Conservation (phyloP, 495 filamentous ascomycete species). For the Lophiotrema nucula region DNA sequence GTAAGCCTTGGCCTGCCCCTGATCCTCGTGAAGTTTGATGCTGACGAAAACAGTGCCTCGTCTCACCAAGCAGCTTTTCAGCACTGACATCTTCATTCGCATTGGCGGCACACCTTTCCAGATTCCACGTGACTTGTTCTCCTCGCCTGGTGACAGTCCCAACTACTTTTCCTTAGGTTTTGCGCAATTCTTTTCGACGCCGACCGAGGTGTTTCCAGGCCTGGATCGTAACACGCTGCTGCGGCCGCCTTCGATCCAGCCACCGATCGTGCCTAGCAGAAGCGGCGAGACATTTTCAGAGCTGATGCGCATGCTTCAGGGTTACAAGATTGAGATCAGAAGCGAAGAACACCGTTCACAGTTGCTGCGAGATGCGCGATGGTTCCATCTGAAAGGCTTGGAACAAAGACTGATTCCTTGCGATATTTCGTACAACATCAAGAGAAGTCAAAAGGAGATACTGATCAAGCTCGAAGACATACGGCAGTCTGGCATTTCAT, state of each 20-base stretch:
- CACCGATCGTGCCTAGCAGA: conserved; percentile 76
- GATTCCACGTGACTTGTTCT: conserved; percentile 86
- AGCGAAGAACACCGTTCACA: conserved; percentile 74
- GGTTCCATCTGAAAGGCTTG: conserved; percentile 86
- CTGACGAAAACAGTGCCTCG: conserved; percentile 63
- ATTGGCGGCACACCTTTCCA: conserved; percentile 85
- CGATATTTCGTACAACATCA: conserved; percentile 71
- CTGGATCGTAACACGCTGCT: conserved; percentile 77
- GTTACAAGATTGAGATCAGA: conserved; percentile 80
- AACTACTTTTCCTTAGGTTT: conserved; percentile 97
- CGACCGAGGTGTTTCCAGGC: conserved; percentile 80
- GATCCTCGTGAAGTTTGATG: background rate
- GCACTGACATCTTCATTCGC: conserved; percentile 85
- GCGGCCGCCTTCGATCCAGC: conserved; percentile 81
- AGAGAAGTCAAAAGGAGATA: conserved; percentile 69
- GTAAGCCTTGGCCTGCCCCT: conserved; percentile 46
- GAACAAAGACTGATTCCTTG: conserved; percentile 86
- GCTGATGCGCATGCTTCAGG: conserved; percentile 77
- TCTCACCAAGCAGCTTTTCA: conserved; percentile 89
- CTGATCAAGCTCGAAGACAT: conserved; percentile 79
- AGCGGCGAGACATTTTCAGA: conserved; percentile 79
- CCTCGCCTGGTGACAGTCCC: conserved; percentile 76
- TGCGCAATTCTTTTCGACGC: conserved; percentile 79
- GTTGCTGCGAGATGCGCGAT: conserved; percentile 82
- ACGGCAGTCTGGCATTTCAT: conserved; percentile 75